phyloP scores from a whole-genome alignment of 495 filamentous ascomycete species.

The Neurospora sp. region DNA sequence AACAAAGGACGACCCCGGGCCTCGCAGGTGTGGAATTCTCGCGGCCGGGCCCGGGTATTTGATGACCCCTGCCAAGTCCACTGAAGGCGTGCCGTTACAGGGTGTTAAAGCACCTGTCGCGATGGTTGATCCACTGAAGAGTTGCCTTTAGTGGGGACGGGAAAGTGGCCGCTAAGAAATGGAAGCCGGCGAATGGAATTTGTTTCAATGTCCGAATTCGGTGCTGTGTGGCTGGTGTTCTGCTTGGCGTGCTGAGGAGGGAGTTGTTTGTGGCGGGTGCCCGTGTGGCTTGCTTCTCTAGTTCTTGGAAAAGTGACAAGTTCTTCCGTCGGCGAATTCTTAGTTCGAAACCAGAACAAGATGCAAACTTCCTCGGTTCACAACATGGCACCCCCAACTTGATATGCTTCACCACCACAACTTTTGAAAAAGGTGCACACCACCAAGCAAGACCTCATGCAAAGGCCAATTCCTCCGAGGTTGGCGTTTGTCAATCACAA shows the following conservation, averaged over 20 bases:
- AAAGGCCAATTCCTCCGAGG: neutral
- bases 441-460: neutral
- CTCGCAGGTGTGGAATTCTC: neutral
- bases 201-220: neutral
- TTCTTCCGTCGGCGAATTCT: neutral
- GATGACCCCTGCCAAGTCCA: neutral
- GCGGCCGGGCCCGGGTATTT: neutral
- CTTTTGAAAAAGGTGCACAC: neutral
- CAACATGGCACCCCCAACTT: neutral
- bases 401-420: neutral
- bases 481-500: neutral
- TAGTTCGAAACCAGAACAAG: neutral
- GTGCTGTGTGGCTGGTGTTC: neutral
- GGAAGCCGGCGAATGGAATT: neutral
- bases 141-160: neutral
- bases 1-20: neutral
- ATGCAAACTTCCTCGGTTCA: neutral
- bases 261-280: neutral
- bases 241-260: neutral
- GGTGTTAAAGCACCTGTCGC: neutral
- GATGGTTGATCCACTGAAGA: neutral
- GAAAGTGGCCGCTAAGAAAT: neutral
- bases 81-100: neutral
- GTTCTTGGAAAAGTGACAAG: neutral
- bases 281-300: neutral